phyloP scores from a whole-genome alignment of 1,139 yeast species.

The Diutina pseudorugosa region DNA sequence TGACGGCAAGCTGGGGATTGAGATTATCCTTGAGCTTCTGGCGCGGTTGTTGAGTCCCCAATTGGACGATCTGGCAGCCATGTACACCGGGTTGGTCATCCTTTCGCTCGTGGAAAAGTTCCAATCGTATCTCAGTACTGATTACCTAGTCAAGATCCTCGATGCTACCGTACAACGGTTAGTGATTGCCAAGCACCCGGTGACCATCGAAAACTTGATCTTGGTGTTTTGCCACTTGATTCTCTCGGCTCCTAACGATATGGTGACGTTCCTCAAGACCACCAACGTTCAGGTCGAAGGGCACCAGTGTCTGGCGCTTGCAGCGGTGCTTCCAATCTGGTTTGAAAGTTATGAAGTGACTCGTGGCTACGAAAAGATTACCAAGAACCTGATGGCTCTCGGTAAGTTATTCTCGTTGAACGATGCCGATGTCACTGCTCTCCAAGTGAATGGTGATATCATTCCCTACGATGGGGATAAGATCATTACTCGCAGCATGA shows the following conservation, averaged over 20 bases:
- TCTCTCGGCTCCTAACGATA: constrained; percentile 32
- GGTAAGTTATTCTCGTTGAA: constrained; percentile 48
- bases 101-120: constrained; percentile 55
- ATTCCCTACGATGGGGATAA: constrained; percentile 48
- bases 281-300: constrained; percentile 23
- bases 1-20: constrained; percentile 31
- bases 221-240: constrained; percentile 68
- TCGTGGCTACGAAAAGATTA: constrained; percentile 66
- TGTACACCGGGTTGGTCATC: constrained; percentile 59
- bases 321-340: constrained; percentile 60
- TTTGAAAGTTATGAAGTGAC: constrained; percentile 69
- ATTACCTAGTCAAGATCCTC: constrained; percentile 45
- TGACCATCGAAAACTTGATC: constrained; percentile 66
- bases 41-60: constrained; percentile 62
- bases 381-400: constrained; percentile 60
- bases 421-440: constrained; percentile 37
- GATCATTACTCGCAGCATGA: constrained; percentile 78
- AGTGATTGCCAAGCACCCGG: constrained; percentile 50
- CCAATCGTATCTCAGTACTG: constrained; percentile 32
- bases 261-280: constrained; percentile 13
- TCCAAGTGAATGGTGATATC: constrained; percentile 68
- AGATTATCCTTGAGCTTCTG: constrained; percentile 45
- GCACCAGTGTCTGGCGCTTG: constrained; percentile 23
- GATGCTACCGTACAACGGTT: constrained; percentile 64
- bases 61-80: constrained; percentile 69